Percentiles rank a stretch among this genome's conserved stretches.
Evolutionary conservation across 768 basidiomycete species (phyloP).

Genomic region (Tricholoma hemisulphureum): DNA sequence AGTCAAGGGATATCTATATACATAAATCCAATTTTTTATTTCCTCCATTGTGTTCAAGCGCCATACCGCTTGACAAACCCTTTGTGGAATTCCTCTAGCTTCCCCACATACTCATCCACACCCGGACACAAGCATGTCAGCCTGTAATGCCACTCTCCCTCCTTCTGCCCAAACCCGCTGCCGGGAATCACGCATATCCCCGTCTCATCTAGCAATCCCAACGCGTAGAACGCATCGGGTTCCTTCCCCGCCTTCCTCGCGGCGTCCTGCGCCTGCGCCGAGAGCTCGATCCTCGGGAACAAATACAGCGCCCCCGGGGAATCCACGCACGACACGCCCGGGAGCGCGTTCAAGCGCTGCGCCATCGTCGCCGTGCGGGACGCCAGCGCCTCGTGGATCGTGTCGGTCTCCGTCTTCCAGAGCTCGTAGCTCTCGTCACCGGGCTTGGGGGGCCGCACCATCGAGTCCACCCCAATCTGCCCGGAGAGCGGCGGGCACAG

Average conservation of each 20-base stretch:
- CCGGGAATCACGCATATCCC: conserved; percentile 96
- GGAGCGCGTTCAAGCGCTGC: conserved; percentile 71
- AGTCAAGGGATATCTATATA: too few relatives aligned
- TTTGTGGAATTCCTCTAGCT: conserved; percentile 58
- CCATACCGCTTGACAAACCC: conserved; percentile 30
- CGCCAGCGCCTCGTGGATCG: conserved; percentile 73
- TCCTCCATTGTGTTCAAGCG: conserved; percentile 6
- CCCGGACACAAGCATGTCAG: conserved; percentile 94
- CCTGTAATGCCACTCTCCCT: conserved; percentile 87
- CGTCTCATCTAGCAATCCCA: conserved; percentile 80
- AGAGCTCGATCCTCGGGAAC: conserved; percentile 79
- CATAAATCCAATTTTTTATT: too few relatives aligned
- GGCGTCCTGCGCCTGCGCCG: conserved; percentile 67
- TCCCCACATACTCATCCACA: conserved; percentile 87
- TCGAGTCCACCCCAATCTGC: conserved; percentile 90
- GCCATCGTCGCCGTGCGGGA: conserved; percentile 73
- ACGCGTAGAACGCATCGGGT: conserved; percentile 88
- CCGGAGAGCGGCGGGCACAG: conserved; percentile 90
- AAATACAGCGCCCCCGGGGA: conserved; percentile 94
- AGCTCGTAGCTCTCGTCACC: conserved; percentile 74
- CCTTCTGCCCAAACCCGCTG: conserved; percentile 90
- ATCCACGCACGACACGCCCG: conserved; percentile 88
- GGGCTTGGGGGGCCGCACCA: conserved; percentile 84
- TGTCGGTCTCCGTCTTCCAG: conserved; percentile 82
- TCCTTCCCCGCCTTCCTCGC: conserved; percentile 71